phyloP scores from a whole-genome alignment of 257 asterid species.

The Voacanga thouarsii region DNA sequence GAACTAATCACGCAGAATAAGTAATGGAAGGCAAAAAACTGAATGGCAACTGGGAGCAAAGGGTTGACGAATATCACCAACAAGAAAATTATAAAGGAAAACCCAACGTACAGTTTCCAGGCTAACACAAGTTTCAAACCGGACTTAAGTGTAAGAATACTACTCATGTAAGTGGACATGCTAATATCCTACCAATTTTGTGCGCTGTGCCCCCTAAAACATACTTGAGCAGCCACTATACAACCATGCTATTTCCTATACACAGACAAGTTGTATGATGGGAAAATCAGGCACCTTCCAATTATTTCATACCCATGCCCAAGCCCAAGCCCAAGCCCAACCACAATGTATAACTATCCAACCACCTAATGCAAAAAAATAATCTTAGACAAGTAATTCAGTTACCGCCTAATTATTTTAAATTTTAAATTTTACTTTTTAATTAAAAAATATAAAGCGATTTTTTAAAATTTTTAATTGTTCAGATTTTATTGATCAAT shows the following conservation, averaged over 20 bases:
- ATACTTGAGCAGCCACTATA: neutral
- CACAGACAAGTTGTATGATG: neutral
- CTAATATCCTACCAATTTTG: neutral
- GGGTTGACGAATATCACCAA: neutral
- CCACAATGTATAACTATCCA: too few relatives aligned
- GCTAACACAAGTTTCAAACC: neutral
- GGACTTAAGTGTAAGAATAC: neutral
- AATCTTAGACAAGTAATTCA: too few relatives aligned
- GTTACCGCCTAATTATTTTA: too few relatives aligned
- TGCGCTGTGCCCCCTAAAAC: neutral
- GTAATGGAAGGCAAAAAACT: neutral
- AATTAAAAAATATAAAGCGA: too few relatives aligned
- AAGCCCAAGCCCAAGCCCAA: too few relatives aligned
- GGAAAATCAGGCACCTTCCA: neutral
- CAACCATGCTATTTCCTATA: too few relatives aligned
- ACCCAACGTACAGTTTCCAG: neutral
- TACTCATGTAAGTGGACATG: neutral
- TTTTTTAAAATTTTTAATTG: too few relatives aligned
- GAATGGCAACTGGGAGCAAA: neutral
- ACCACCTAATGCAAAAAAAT: neutral
- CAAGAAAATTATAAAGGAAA: neutral
- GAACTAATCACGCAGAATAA: neutral
- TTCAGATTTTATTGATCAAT: too few relatives aligned
- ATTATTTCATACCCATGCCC: neutral
- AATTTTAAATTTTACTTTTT: too few relatives aligned